Percentiles rank a stretch among this genome's conserved stretches.
Conservation (phyloP, 352 stramenopile species). For the Aphanomyces astaci region DNA sequence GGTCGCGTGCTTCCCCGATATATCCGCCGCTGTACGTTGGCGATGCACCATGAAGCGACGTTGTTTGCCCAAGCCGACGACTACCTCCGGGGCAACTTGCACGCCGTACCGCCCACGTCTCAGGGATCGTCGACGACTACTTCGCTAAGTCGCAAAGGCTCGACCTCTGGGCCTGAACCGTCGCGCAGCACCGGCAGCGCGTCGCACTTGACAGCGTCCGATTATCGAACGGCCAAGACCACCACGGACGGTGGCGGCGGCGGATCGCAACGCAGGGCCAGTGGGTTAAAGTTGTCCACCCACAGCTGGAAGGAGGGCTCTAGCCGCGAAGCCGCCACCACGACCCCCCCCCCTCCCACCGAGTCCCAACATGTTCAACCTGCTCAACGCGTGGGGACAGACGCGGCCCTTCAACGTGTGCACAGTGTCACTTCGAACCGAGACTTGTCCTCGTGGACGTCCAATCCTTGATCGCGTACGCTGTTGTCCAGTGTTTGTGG, state of each 20-base stretch:
- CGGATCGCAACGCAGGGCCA: background rate
- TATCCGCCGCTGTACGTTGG: background rate
- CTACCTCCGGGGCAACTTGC: background rate
- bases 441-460: background rate
- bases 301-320: background rate
- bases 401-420: background rate
- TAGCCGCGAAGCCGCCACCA: background rate
- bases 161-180: background rate
- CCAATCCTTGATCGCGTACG: background rate
- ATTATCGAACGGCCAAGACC: background rate
- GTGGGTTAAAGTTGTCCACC: background rate
- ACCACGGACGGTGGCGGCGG: background rate
- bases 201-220: background rate
- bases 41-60: background rate
- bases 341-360: background rate
- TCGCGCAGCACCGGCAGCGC: background rate
- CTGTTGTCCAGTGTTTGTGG: no score
- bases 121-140: background rate
- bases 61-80: slow-evolving; percentile 1
- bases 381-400: background rate
- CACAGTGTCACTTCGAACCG: background rate
- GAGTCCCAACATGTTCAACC: background rate
- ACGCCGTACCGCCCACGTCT: background rate
- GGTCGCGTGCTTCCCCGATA: background rate
- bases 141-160: background rate